These are phyloP conservation scores for Phytophthora sp. DNA, from an alignment of 352 stramenopile genomes.

Conservation along the genomic window DNA sequence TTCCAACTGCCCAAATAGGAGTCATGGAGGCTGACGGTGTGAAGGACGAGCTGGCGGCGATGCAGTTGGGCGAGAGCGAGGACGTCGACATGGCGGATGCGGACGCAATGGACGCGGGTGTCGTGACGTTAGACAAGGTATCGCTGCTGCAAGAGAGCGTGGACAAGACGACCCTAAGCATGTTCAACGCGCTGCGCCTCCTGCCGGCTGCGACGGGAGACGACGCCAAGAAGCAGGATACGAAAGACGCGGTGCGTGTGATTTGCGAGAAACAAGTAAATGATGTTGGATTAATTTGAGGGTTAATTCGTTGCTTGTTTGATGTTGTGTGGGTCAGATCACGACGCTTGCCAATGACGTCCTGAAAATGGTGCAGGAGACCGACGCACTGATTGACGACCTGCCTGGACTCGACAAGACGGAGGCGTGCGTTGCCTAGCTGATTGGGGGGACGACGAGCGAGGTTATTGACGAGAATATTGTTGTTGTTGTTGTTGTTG, in stretches of 20 bases:
- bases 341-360: slow-evolving; percentile 79
- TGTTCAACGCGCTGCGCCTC: slow-evolving; percentile 88
- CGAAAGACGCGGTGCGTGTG: slow-evolving; percentile 51
- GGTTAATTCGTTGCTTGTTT: slow-evolving; percentile 2
- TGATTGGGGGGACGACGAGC: too few species aligned
- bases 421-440: slow-evolving; percentile 59
- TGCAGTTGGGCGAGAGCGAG: slow-evolving; percentile 33
- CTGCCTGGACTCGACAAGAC: slow-evolving; percentile 84
- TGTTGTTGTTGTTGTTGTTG: too few species aligned
- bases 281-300: not conserved
- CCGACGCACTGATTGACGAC: slow-evolving; percentile 78
- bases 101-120: slow-evolving; percentile 35
- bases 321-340: slow-evolving; percentile 49
- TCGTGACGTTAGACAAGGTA: slow-evolving; percentile 72
- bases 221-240: slow-evolving; percentile 55
- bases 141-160: slow-evolving; percentile 86
- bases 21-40: slow-evolving; percentile 32
- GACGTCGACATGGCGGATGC: slow-evolving; percentile 36
- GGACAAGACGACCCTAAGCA: slow-evolving; percentile 86
- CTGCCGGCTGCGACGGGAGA: slow-evolving; percentile 64
- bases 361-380: slow-evolving; percentile 81
- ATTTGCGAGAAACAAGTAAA: not conserved
- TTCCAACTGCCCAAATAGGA: too few species aligned
- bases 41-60: slow-evolving; percentile 37
- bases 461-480: too few species aligned